Evolutionary conservation across 345 rosid species (phyloP).

Genomic region (Arabidopsis thaliana): DNA sequence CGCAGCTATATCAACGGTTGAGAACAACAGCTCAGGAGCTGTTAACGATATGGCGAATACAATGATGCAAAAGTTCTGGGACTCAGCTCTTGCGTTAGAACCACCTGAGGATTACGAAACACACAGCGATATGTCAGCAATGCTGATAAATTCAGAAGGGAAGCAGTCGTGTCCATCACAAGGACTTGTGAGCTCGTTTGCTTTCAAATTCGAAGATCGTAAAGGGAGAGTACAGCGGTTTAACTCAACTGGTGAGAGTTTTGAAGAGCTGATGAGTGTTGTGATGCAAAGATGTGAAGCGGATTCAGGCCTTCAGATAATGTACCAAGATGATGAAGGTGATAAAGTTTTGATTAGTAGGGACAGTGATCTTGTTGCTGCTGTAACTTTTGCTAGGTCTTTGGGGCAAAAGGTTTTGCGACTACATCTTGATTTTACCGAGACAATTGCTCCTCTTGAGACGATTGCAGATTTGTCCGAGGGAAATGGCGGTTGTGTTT

Average conservation of each 20-base stretch:
- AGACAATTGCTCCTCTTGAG: conserved; percentile 17
- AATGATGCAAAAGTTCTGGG: conserved; percentile 99
- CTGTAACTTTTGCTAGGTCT: conserved; percentile 68
- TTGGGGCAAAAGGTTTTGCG: conserved; percentile 55
- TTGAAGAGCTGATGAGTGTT: conserved; percentile 66
- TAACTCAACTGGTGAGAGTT: conserved; percentile 62
- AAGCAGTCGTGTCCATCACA: conserved; percentile 67
- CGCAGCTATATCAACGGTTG: conserved; percentile 93
- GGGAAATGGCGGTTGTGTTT: conserved; percentile 23
- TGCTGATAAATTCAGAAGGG: conserved; percentile 65
- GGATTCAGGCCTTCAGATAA: conserved; percentile 25
- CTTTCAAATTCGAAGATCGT: conserved; percentile 82
- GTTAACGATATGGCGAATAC: conserved; percentile 78
- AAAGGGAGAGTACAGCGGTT: conserved; percentile 84
- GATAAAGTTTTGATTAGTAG: conserved; percentile 79
- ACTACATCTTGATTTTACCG: conserved; percentile 31
- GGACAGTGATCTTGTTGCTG: conserved; percentile 78
- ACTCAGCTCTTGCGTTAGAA: conserved; percentile 82
- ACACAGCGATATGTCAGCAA: conserved; percentile 80
- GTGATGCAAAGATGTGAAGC: conserved; percentile 58
- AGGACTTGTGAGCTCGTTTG: conserved; percentile 74
- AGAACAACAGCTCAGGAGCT: conserved; percentile 75
- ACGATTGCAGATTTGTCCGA: conserved; percentile 20
- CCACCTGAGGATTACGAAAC: conserved; percentile 89
- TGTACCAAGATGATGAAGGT: conserved; percentile 95